Percentiles rank a stretch among this genome's conserved stretches.
Conservation (phyloP, 164 flowering plant genomes). For the Annona cherimola region DNA sequence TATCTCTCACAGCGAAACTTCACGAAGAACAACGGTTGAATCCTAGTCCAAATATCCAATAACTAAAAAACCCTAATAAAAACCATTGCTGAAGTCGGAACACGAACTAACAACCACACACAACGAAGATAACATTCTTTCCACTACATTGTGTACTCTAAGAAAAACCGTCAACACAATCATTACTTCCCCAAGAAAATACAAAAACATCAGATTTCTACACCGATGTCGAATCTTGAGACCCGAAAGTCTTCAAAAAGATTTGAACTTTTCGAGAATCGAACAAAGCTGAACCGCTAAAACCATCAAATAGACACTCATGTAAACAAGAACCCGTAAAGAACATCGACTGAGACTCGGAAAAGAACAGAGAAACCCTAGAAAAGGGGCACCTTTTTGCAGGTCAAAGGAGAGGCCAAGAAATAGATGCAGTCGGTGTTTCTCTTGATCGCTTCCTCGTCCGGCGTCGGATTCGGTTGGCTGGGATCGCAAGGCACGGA, state of each 20-base stretch:
- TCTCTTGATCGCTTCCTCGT: constrained; percentile 61
- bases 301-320: neutral
- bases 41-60: neutral
- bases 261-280: neutral
- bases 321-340: too few relatives aligned
- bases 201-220: neutral
- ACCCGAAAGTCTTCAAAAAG: neutral
- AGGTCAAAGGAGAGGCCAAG: constrained; percentile 88
- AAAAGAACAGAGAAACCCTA: neutral
- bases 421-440: constrained; percentile 92
- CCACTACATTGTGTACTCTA: neutral
- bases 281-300: neutral
- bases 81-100: too few relatives aligned
- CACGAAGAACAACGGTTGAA: too few relatives aligned
- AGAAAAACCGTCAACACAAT: neutral
- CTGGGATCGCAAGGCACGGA: constrained; percentile 14
- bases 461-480: constrained; percentile 25
- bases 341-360: neutral
- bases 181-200: neutral
- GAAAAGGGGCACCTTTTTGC: constrained; percentile 55
- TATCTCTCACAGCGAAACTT: too few relatives aligned
- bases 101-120: neutral
- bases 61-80: constrained; percentile 4
- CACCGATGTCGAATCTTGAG: neutral
- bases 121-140: too few relatives aligned